Evolutionary conservation across 306 rosid species (phyloP).

Genomic region (Quercus alba): DNA sequence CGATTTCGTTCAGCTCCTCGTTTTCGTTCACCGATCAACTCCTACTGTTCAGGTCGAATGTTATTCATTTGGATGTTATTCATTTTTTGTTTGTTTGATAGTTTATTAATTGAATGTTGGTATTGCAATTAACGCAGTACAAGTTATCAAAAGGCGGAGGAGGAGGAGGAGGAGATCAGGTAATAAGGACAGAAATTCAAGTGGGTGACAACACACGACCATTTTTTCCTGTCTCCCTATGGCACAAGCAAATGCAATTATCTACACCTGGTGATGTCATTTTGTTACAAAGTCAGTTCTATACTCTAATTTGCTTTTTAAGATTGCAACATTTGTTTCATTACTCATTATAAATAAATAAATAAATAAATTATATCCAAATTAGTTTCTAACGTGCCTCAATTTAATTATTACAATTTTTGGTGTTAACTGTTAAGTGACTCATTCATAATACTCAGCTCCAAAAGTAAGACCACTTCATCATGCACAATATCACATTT

Average conservation of each 20-base stretch:
- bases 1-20: conserved; percentile 77
- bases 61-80: not conserved
- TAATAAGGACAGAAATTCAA: conserved; percentile 58
- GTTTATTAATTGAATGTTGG: not conserved
- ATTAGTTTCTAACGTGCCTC: too few species aligned
- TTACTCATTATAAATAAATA: not conserved
- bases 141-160: conserved; percentile 51
- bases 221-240: conserved; percentile 59
- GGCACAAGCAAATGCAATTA: conserved; percentile 64
- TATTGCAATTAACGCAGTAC: conserved; percentile 24
- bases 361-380: too few species aligned
- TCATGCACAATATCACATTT: too few species aligned
- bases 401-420: too few species aligned
- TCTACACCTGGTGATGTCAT: conserved; percentile 49
- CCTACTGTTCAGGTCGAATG: conserved; percentile 46
- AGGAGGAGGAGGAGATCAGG: not conserved
- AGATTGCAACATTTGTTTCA: not conserved
- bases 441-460: too few species aligned
- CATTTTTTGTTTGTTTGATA: not conserved
- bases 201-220: conserved; percentile 80
- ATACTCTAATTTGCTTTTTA: not conserved
- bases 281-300: conserved; percentile 52
- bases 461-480: too few species aligned
- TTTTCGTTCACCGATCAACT: conserved; percentile 63
- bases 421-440: too few species aligned